phyloP scores from a whole-genome alignment of 2,329 filamentous ascomycete species.

The Curvularia sp. region DNA sequence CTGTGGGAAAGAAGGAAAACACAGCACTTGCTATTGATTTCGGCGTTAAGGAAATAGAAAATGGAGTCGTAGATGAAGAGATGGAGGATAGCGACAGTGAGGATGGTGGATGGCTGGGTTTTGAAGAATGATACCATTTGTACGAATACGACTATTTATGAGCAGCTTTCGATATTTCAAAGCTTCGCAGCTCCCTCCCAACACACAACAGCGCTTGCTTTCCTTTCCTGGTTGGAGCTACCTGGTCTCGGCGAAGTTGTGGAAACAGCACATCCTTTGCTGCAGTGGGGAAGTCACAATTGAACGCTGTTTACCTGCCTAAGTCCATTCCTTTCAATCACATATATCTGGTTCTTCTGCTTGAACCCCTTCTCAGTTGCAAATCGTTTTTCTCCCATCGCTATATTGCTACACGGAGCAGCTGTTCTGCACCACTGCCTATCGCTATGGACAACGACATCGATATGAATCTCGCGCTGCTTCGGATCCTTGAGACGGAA shows the following conservation, averaged over 20 bases:
- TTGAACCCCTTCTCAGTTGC: not conserved
- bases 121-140: slow-evolving; percentile 49
- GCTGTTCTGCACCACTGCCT: not conserved
- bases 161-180: not conserved
- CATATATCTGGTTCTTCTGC: not conserved
- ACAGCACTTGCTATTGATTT: slow-evolving; percentile 37
- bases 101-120: slow-evolving; percentile 62
- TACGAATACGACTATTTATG: slow-evolving; percentile 18
- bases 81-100: slow-evolving; percentile 43
- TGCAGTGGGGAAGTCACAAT: not conserved
- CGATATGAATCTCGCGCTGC: not conserved
- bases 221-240: no score
- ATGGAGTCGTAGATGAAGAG: slow-evolving; percentile 47
- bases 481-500: not conserved
- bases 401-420: not conserved
- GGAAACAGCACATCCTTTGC: not conserved
- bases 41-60: slow-evolving; percentile 39
- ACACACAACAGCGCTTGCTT: not conserved
- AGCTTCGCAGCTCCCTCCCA: not conserved
- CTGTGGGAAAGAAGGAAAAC: slow-evolving; percentile 43
- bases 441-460: not conserved
- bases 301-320: not conserved
- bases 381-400: not conserved
- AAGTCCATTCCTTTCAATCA: not conserved
- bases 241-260: no score